Evolutionary conservation across 2,329 filamentous ascomycete species (phyloP).

Genomic region (Penicillium sp.): DNA sequence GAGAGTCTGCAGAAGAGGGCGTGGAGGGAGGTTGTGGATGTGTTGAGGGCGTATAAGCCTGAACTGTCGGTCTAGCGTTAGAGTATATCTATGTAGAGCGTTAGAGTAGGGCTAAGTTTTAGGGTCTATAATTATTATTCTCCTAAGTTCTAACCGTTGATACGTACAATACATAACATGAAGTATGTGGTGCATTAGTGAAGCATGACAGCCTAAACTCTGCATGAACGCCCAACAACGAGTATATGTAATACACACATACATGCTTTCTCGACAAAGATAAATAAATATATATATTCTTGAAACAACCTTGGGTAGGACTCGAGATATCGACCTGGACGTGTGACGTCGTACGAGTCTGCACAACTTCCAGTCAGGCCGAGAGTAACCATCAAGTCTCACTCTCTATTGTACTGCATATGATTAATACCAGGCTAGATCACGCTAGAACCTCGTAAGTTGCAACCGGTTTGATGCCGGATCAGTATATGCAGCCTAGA

Average conservation of each 20-base stretch:
- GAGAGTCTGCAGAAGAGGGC: conserved; percentile 3
- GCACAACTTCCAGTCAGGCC: no score
- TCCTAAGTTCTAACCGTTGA: no score
- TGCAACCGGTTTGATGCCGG: background rate
- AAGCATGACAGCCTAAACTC: conserved; percentile 1
- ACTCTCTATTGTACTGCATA: no score
- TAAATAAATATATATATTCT: background rate
- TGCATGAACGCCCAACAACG: conserved; percentile 13
- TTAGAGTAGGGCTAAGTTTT: no score
- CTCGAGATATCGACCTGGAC: no score
- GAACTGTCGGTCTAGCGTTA: background rate
- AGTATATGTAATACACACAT: background rate
- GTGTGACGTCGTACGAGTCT: no score
- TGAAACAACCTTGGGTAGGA: no score
- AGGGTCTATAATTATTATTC: no score
- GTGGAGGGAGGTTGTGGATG: conserved; percentile 10
- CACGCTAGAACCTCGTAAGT: background rate
- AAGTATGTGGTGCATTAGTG: background rate
- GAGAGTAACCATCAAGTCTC: no score
- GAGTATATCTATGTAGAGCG: no score
- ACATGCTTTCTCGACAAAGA: background rate
- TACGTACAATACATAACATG: background rate
- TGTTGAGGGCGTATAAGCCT: conserved; percentile 1
- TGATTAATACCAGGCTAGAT: background rate
- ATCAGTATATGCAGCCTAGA: background rate